Evolutionary conservation across 2,329 filamentous ascomycete species (phyloP).

Genomic region (Beauveria sp.): DNA sequence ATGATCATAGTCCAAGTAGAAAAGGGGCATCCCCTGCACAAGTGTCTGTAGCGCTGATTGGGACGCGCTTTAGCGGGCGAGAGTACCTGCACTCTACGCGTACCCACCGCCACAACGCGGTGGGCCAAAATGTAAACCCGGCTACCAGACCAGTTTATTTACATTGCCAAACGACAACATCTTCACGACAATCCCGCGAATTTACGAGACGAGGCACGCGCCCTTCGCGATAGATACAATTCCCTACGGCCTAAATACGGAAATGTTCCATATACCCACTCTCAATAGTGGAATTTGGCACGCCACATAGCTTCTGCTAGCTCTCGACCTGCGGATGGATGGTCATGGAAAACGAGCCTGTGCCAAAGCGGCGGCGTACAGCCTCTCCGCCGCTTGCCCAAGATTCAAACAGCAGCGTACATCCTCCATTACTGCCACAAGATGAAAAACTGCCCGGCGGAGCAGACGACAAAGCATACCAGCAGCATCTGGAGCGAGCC

Average conservation of each 20-base stretch:
- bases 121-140: not conserved
- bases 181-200: not conserved
- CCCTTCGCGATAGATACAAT: not conserved
- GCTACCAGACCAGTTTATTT: not conserved
- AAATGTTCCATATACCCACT: not conserved
- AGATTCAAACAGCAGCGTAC: slow-evolving; percentile 2
- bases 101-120: slow-evolving; percentile 2
- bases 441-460: slow-evolving; percentile 20
- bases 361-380: slow-evolving; percentile 52
- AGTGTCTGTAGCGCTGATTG: not conserved
- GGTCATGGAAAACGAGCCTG: slow-evolving; percentile 36
- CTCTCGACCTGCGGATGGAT: slow-evolving; percentile 1
- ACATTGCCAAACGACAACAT: slow-evolving; percentile 5
- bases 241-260: not conserved
- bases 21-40: not conserved
- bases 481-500: slow-evolving; percentile 54
- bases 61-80: not conserved
- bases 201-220: not conserved
- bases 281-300: not conserved
- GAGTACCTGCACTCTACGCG: slow-evolving; percentile 3
- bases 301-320: not conserved
- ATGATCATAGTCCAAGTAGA: not conserved
- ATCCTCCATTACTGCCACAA: not conserved
- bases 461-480: slow-evolving; percentile 44
- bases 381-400: slow-evolving; percentile 29